phyloP scores from a whole-genome alignment of 805 yeast species.

The Vanderwaltozyma tropicalis region DNA sequence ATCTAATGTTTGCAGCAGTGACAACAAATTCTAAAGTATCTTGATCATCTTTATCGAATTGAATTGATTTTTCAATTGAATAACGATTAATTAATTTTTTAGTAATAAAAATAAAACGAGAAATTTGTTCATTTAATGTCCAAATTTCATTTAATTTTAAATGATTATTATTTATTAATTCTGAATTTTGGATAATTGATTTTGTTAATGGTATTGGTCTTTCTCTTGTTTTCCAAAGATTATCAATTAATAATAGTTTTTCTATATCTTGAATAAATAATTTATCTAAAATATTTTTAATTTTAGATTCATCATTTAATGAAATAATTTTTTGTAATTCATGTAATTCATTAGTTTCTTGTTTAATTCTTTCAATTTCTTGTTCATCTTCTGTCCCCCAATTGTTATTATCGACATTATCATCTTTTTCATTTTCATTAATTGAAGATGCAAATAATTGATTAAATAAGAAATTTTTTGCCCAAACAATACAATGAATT shows the following conservation, averaged over 20 bases:
- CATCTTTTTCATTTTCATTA: slow-evolving; percentile 28
- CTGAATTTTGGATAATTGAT: slow-evolving; percentile 9
- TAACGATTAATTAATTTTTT: slow-evolving; percentile 41
- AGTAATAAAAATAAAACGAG: slow-evolving; percentile 43
- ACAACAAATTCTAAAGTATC: slow-evolving; percentile 84
- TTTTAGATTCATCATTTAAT: slow-evolving; percentile 24
- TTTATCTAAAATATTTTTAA: slow-evolving; percentile 41
- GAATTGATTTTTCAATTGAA: slow-evolving; percentile 32
- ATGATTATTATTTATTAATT: slow-evolving; percentile 2
- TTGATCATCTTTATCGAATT: slow-evolving; percentile 91
- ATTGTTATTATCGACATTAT: slow-evolving; percentile 31
- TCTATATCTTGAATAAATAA: slow-evolving; percentile 69
- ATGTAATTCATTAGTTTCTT: slow-evolving; percentile 57
- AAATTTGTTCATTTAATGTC: slow-evolving; percentile 53
- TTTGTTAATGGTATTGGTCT: slow-evolving; percentile 56
- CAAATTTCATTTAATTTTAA: slow-evolving; percentile 36
- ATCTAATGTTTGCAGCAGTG: slow-evolving; percentile 73
- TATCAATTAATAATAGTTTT: slow-evolving; percentile 56
- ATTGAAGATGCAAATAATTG: slow-evolving; percentile 52
- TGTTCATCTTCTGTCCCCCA: slow-evolving; percentile 55
- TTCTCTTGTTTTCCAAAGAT: slow-evolving; percentile 65
- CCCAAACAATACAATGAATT: slow-evolving; percentile 95
- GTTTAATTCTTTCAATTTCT: slow-evolving; percentile 52
- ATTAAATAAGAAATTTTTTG: slow-evolving; percentile 77
- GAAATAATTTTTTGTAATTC: slow-evolving; percentile 35